Percentiles rank a stretch among this genome's conserved stretches.
Conservation (phyloP, 805 yeast genomes). For the Schwanniomyces vanrijiae region DNA sequence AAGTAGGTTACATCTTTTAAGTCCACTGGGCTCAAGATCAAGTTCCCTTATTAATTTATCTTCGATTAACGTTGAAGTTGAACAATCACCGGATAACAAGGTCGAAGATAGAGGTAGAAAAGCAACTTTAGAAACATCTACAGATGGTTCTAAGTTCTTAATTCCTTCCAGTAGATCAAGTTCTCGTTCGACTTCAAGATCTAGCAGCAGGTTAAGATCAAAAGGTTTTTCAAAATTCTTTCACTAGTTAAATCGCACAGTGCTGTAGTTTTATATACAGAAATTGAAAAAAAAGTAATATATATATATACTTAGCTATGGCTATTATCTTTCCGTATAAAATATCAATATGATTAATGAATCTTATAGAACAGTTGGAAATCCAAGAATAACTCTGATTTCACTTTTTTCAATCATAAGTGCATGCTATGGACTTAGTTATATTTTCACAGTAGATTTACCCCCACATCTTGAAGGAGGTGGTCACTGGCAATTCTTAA, state of each 20-base stretch:
- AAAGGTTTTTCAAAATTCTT: slow-evolving; percentile 12
- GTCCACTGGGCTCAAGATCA: slow-evolving; percentile 17
- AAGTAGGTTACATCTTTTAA: slow-evolving; percentile 11
- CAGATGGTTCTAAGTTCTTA: neutral
- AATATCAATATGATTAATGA: neutral
- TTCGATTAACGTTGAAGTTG: slow-evolving; percentile 4
- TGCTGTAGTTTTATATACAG: neutral
- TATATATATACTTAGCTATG: too few species aligned
- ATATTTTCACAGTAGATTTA: slow-evolving; percentile 25
- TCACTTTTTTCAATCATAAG: slow-evolving; percentile 23
- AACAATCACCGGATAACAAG: neutral
- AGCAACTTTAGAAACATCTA: neutral
- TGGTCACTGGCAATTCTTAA: slow-evolving; percentile 72
- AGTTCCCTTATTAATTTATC: slow-evolving; percentile 15
- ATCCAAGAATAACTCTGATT: slow-evolving; percentile 23
- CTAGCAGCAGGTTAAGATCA: slow-evolving; percentile 13
- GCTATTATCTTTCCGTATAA: neutral
- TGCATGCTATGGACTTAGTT: slow-evolving; percentile 28
- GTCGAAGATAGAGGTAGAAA: slow-evolving; percentile 19
- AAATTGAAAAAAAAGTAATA: neutral
- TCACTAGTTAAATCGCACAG: neutral
- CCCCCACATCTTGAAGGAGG: slow-evolving; percentile 54
- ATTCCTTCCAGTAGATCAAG: slow-evolving; percentile 13
- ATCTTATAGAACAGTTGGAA: slow-evolving; percentile 26
- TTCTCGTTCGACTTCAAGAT: slow-evolving; percentile 19